Conservation (phyloP, 2,329 filamentous ascomycete species). For the Penicillium psychrosexuale region DNA sequence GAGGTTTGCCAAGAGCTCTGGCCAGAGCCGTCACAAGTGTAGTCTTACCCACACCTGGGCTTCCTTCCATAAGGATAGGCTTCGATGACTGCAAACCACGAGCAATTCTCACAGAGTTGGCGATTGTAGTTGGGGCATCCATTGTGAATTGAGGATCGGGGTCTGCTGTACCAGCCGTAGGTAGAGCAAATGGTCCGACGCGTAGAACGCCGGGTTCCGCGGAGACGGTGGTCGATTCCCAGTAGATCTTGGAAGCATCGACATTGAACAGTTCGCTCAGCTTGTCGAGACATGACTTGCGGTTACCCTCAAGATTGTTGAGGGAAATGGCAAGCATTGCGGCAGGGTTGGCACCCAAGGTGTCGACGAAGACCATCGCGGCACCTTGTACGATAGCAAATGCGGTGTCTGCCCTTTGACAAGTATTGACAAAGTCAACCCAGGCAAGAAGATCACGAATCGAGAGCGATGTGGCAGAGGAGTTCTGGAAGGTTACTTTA, state of each 20-base stretch:
- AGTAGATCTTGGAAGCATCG: conserved; percentile 66
- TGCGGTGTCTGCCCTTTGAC: conserved; percentile 47
- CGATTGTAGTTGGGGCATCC: conserved; percentile 81
- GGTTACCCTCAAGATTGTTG: conserved; percentile 67
- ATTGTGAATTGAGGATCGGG: conserved; percentile 69
- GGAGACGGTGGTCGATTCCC: conserved; percentile 57
- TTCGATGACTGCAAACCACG: conserved; percentile 85
- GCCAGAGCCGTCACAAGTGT: conserved; percentile 85
- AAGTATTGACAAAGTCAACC: conserved; percentile 86
- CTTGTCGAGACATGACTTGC: conserved; percentile 68
- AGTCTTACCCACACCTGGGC: conserved; percentile 97
- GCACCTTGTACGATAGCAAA: conserved; percentile 74
- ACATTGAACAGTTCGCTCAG: conserved; percentile 64
- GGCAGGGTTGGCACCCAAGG: conserved; percentile 89
- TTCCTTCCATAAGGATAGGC: conserved; percentile 91
- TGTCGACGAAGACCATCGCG: conserved; percentile 93
- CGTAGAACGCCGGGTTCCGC: conserved; percentile 55
- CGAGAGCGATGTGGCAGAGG: conserved; percentile 74
- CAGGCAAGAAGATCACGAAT: conserved; percentile 90
- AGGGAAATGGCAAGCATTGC: conserved; percentile 73
- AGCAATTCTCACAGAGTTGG: conserved; percentile 86
- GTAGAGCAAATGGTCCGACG: conserved; percentile 73
- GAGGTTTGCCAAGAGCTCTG: conserved; percentile 69
- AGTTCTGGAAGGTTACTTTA: conserved; percentile 71
- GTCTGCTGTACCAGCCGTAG: conserved; percentile 49